A percentile compares a stretch with the other conserved stretches of the same genome.
These are phyloP conservation scores for Carex arenaria DNA, from an alignment of 202 grass and related monocot genomes.

Conservation along the genomic window DNA sequence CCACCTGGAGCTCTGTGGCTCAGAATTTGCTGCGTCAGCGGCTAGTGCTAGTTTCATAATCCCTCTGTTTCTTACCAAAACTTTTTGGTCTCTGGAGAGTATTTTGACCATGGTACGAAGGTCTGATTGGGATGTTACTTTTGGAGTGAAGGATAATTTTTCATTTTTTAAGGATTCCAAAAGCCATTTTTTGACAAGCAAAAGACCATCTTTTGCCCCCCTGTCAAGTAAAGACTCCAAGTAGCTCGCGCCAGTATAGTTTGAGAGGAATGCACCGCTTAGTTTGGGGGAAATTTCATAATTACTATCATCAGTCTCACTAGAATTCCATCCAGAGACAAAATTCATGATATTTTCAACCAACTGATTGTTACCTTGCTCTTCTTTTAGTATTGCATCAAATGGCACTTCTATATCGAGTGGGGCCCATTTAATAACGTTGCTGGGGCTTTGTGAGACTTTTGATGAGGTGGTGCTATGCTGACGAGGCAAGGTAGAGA, in stretches of 20 bases:
- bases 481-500: slow-evolving; percentile 60
- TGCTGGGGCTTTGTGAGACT: slow-evolving; percentile 38
- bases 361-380: slow-evolving; percentile 47
- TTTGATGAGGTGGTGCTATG: slow-evolving; percentile 47
- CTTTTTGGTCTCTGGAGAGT: slow-evolving; percentile 54
- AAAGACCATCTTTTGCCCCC: slow-evolving; percentile 72
- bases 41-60: slow-evolving; percentile 74
- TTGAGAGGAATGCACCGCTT: slow-evolving; percentile 69
- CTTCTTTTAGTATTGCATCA: slow-evolving; percentile 43
- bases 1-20: slow-evolving; percentile 67
- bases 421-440: slow-evolving; percentile 44
- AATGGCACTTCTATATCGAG: slow-evolving; percentile 79
- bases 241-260: slow-evolving; percentile 56
- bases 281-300: slow-evolving; percentile 32
- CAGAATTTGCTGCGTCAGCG: slow-evolving; percentile 63
- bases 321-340: slow-evolving; percentile 72
- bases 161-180: slow-evolving; percentile 70
- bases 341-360: slow-evolving; percentile 73
- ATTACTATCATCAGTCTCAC: slow-evolving; percentile 31
- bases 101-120: slow-evolving; percentile 61
- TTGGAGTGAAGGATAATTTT: slow-evolving; percentile 50
- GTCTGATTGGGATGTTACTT: slow-evolving; percentile 70
- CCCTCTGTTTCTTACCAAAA: slow-evolving; percentile 63
- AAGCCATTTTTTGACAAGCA: slow-evolving; percentile 90
- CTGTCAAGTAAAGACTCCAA: slow-evolving; percentile 76